Evolutionary conservation across 805 yeast species (phyloP).

Genomic region (Yarrowia sp.): DNA sequence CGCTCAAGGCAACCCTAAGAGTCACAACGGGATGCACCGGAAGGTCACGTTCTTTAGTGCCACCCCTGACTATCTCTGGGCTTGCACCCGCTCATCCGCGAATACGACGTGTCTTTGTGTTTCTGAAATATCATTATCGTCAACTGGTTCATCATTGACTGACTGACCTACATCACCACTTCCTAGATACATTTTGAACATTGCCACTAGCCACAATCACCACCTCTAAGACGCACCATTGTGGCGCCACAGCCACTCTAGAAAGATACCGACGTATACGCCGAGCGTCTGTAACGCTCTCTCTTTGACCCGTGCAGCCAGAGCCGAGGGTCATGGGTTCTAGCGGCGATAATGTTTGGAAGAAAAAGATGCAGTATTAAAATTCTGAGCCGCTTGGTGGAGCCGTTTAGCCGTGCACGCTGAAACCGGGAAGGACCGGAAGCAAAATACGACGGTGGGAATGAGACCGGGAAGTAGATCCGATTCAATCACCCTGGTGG

Average conservation of each 20-base stretch:
- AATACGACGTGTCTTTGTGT: no score
- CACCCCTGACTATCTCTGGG: background rate
- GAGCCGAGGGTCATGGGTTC: conserved; percentile 1
- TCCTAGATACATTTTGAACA: background rate
- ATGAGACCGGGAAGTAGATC: no score
- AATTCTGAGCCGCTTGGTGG: conserved; percentile 1
- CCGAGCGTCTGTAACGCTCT: no score
- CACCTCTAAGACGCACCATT: background rate
- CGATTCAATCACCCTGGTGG: no score
- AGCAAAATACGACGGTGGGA: background rate
- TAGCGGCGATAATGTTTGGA: conserved; percentile 14
- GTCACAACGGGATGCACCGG: conserved; percentile 17
- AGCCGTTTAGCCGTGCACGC: background rate
- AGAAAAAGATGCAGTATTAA: background rate
- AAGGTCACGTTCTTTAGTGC: background rate
- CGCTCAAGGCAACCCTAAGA: background rate
- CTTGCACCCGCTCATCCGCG: no score
- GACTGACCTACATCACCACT: no score
- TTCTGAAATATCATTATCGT: no score
- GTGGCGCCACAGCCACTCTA: background rate
- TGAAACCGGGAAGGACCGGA: background rate
- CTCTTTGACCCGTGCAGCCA: background rate
- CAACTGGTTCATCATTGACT: no score
- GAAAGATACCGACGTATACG: no score
- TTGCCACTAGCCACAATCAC: background rate